Base-by-base conservation (phyloP, 2,329 filamentous ascomycete genomes). In the Penicillium sp. region DNA sequence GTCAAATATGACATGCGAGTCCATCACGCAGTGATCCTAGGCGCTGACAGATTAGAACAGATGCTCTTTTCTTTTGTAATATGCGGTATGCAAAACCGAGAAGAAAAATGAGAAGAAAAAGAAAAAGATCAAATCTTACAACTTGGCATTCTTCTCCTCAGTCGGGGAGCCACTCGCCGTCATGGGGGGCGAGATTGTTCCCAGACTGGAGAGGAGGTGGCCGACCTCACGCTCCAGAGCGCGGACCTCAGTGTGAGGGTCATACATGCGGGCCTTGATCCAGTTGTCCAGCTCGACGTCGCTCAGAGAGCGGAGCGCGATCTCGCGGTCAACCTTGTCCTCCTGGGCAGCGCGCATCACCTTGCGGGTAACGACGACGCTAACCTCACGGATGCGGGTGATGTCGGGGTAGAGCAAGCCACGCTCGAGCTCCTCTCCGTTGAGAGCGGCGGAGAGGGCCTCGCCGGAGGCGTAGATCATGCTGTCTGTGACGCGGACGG, bases 401-500 rank as follows among this genome's bases (percentile, higher is more conserved):
- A 99, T 90, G 70, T 87, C 85, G 13, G 91, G 94, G 79, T 99
- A 97, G 68, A 97, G 87, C 71, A 95, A 86, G 52, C 91, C 90
- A 71, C 87, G 85, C 53, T 87, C 84, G 67, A 91, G 79, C 79
- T 99, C 94, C 59, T 94, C 87, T 38, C 85, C 80, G 60, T 88
- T 91, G 58, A 99, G 82, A 34, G 88, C 86, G 55, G 85, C 86
- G 16, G 90, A 84, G 21, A 97, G 84, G 5, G 91, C 88, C 39
- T 88, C 87, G 29, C 91, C 94, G 32, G 92, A 93, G 47, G 89
- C 91, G 78, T 97, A 97, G 69, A 99, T 91, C 94, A 99, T 99
- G 74, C 88, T 85, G 72, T 97, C 90, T 6, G 93, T 97, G 63
- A 97, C 82, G 65, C 86, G 86, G 62, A 89, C 86, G 13, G 91